These are phyloP conservation scores for Cystobasidium tubakii DNA, from an alignment of 768 basidiomycete genomes.

Conservation along the genomic window DNA sequence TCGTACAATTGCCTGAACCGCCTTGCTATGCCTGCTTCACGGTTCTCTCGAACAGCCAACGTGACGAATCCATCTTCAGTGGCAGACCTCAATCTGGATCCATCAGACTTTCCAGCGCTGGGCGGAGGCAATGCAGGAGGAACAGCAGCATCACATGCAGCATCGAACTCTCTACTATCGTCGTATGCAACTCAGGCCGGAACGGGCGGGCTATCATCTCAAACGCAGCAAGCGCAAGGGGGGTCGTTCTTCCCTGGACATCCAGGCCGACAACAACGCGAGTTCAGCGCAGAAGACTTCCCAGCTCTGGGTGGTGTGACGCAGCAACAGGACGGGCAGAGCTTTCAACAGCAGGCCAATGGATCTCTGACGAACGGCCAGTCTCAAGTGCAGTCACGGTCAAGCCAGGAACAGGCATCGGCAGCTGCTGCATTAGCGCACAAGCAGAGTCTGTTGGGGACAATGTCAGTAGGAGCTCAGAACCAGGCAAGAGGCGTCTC, in stretches of 20 bases:
- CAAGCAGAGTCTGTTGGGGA: constrained; percentile 33
- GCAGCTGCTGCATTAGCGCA: constrained; percentile 37
- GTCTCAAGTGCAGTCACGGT: constrained; percentile 19
- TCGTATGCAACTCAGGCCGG: constrained; percentile 81
- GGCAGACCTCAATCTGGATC: constrained; percentile 73
- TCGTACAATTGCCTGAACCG: background rate
- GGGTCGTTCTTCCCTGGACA: constrained; percentile 50
- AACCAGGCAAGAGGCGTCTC: constrained; percentile 18
- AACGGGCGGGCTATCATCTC: constrained; percentile 51
- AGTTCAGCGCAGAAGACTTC: constrained; percentile 54
- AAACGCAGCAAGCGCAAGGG: constrained; percentile 48
- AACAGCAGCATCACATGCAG: constrained; percentile 51
- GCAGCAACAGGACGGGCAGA: background rate
- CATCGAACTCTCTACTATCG: constrained; percentile 52
- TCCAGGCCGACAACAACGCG: constrained; percentile 53
- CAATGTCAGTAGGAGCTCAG: constrained; percentile 29
- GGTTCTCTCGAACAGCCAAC: constrained; percentile 1
- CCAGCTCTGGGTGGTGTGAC: constrained; percentile 30
- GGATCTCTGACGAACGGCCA: constrained; percentile 1
- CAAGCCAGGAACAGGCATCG: constrained; percentile 19
- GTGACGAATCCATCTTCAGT: constrained; percentile 52
- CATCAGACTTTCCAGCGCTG: constrained; percentile 80
- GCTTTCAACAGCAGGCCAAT: constrained; percentile 9
- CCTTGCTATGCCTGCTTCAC: background rate
- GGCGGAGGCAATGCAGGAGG: constrained; percentile 59